Evolutionary conservation across 176 grass and related monocot species (phyloP).

Genomic region (Leersia perrieri): DNA sequence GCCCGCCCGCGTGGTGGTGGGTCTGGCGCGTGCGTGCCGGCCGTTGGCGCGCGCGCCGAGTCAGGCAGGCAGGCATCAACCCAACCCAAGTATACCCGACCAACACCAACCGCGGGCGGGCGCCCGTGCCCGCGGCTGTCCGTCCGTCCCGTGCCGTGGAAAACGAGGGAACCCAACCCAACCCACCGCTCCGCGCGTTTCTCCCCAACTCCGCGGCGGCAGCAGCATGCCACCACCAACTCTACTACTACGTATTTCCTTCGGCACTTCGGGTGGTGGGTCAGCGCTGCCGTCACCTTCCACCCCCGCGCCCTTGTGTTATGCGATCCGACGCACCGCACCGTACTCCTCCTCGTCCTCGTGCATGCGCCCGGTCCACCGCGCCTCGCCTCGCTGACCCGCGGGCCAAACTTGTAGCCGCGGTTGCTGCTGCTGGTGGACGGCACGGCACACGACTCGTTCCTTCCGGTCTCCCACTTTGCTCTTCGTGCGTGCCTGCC

Average conservation of each 20-base stretch:
- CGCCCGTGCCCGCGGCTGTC: background rate
- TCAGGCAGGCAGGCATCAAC: too few relatives aligned
- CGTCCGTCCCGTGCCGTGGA: constrained; percentile 4
- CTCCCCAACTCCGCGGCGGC: too few relatives aligned
- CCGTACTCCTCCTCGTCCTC: background rate
- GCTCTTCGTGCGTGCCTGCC: too few relatives aligned
- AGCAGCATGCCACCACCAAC: too few relatives aligned
- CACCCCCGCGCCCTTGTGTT: background rate
- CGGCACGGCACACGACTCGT: background rate
- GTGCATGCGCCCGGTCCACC: constrained; percentile 15
- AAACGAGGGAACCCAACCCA: constrained; percentile 24
- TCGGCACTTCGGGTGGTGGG: too few relatives aligned
- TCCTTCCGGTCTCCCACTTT: constrained; percentile 21
- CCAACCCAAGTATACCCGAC: too few relatives aligned
- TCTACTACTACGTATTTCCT: too few relatives aligned
- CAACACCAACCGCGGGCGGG: constrained; percentile 18
- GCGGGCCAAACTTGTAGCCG: background rate
- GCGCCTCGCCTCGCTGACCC: background rate
- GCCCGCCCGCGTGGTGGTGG: background rate
- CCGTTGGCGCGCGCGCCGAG: too few relatives aligned
- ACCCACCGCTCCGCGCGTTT: too few relatives aligned
- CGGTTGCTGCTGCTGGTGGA: background rate
- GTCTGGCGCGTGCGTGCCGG: too few relatives aligned
- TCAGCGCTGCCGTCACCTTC: constrained; percentile 45
- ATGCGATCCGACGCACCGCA: constrained; percentile 47